Evolutionary conservation across 2,329 filamentous ascomycete species (phyloP).

Genomic region (Pseudogymnoascus sp.): DNA sequence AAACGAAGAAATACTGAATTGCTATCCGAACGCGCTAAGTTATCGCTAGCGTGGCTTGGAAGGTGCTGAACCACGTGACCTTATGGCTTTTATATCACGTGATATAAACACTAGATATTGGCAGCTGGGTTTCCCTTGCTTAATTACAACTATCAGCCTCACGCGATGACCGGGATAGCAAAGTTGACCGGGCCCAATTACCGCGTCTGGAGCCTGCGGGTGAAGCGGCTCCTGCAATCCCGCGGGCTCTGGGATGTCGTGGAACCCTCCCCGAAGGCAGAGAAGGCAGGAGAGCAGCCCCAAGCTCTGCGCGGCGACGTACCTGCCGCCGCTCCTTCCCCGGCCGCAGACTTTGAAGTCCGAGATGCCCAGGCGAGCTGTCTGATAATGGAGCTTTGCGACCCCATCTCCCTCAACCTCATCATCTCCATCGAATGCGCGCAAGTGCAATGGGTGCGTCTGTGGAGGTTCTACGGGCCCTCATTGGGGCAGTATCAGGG

Average conservation of each 20-base stretch:
- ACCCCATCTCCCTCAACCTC: not conserved
- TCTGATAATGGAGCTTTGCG: not conserved
- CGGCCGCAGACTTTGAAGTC: not conserved
- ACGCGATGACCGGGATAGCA: not conserved
- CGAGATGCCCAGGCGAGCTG: not conserved
- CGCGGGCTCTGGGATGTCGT: not conserved
- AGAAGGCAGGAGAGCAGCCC: not conserved
- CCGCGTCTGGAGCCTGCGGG: not conserved
- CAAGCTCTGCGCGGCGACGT: not conserved
- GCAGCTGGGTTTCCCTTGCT: not conserved
- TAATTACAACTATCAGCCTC: not conserved
- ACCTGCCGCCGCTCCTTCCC: not conserved
- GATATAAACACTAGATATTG: not conserved
- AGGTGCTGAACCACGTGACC: not conserved
- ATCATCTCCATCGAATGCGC: not conserved
- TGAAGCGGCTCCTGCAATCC: not conserved
- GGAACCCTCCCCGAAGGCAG: not conserved
- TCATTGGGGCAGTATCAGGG: not conserved
- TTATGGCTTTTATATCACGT: not conserved
- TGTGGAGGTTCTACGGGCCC: not conserved
- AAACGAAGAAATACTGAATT: slow-evolving; percentile 9
- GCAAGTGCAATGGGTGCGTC: not conserved
- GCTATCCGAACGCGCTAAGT: not conserved
- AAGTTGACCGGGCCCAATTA: not conserved
- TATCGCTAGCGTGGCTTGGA: not conserved